Conservation (phyloP, 208 protist genomes). For the Entamoeba moshkovskii region DNA sequence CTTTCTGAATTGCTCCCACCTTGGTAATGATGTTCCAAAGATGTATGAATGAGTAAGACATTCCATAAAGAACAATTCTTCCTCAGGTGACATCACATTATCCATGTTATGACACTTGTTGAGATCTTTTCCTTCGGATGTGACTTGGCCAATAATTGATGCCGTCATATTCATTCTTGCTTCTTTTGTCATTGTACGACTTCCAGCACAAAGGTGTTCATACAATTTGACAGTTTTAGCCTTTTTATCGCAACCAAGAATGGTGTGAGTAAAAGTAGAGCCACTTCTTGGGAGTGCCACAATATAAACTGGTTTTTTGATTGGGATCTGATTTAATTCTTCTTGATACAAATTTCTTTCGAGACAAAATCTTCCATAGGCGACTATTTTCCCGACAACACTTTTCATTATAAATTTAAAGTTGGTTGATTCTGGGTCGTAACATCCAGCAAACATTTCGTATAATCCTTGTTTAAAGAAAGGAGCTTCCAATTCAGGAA, state of each 20-base stretch:
- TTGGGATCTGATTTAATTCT: neutral
- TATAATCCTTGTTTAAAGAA: neutral
- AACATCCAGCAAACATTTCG: neutral
- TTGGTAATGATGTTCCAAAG: neutral
- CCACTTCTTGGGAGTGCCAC: neutral
- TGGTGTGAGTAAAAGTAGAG: neutral
- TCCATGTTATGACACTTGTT: neutral
- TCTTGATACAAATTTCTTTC: neutral
- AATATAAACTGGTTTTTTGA: neutral
- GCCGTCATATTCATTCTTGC: neutral
- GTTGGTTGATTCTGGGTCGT: neutral
- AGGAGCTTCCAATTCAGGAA: neutral
- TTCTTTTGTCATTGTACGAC: neutral
- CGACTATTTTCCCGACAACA: neutral
- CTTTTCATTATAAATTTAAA: neutral
- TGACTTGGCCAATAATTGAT: neutral
- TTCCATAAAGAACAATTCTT: neutral
- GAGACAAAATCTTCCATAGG: neutral
- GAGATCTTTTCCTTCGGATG: neutral
- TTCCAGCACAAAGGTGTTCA: neutral
- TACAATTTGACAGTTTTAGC: neutral
- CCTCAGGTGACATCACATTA: neutral
- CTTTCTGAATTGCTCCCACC: neutral
- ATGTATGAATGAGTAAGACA: neutral
- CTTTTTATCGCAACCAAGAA: neutral